A percentile compares a stretch with the other conserved stretches of the same genome.
Evolutionary conservation across 1,284 basidiomycete species (phyloP).

Genomic region (Irpex sp.): DNA sequence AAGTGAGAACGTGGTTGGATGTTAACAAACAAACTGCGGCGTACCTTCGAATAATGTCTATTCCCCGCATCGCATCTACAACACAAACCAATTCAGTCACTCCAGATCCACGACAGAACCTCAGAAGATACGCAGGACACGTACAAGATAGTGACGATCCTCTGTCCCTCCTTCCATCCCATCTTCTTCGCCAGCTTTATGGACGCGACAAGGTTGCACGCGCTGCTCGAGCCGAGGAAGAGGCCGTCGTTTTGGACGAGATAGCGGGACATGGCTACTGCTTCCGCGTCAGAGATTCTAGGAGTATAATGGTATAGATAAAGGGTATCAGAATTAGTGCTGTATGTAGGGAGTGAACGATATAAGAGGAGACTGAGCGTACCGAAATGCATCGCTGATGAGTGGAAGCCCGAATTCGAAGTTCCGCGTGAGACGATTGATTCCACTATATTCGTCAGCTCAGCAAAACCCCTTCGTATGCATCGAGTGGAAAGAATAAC

Average conservation of each 20-base stretch:
- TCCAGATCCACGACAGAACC: neutral
- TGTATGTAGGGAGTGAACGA: neutral
- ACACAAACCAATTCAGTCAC: neutral
- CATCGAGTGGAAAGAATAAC: no score
- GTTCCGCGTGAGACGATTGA: constrained; percentile 86
- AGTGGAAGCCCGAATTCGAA: constrained; percentile 77
- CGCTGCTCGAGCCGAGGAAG: constrained; percentile 94
- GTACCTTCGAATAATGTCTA: constrained; percentile 85
- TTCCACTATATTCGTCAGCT: no score
- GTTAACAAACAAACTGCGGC: constrained; percentile 16
- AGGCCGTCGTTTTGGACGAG: constrained; percentile 88
- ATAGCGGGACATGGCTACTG: constrained; percentile 89
- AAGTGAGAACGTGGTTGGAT: no score
- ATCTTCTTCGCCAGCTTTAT: constrained; percentile 73
- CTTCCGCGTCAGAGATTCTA: constrained; percentile 87
- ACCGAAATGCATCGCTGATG: constrained; percentile 89
- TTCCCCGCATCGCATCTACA: constrained; percentile 79
- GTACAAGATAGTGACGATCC: constrained; percentile 82
- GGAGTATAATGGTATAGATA: constrained; percentile 1
- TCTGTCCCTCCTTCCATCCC: constrained; percentile 62
- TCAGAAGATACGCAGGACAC: constrained; percentile 24
- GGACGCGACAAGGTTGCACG: constrained; percentile 92
- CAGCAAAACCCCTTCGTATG: no score
- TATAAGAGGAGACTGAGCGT: constrained; percentile 11
- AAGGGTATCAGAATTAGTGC: neutral